phyloP scores from a whole-genome alignment of 1,284 basidiomycete genomes.

The Anthracocystis walkeri region DNA sequence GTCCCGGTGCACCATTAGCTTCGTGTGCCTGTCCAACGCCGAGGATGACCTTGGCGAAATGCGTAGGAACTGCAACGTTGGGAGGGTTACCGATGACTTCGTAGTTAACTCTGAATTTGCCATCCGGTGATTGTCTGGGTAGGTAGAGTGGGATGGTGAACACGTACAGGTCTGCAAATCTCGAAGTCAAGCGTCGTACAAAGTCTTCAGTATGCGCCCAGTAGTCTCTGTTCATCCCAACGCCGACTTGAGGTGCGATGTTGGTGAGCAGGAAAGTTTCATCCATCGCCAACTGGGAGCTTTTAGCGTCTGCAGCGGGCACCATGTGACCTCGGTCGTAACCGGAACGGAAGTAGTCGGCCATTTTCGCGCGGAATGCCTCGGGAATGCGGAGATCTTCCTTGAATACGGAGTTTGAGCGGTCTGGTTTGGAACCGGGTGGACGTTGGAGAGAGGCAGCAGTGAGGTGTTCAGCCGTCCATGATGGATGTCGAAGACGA shows the following conservation, averaged over 20 bases:
- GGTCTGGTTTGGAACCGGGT: conserved; percentile 71
- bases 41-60: conserved; percentile 96
- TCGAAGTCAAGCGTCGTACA: conserved; percentile 85
- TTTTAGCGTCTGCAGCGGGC: conserved; percentile 96
- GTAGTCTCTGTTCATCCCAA: conserved; percentile 97
- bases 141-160: conserved; percentile 99
- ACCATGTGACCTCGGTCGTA: conserved; percentile 95
- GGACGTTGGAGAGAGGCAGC: conserved; percentile 73
- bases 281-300: conserved; percentile 91
- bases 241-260: conserved; percentile 97
- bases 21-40: conserved; percentile 69
- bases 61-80: conserved; percentile 91
- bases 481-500: conserved; percentile 87
- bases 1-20: conserved; percentile 9
- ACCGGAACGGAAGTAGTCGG: conserved; percentile 84
- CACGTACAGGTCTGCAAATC: conserved; percentile 92
- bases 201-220: conserved; percentile 79
- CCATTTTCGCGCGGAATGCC: conserved; percentile 83
- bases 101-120: conserved; percentile 92
- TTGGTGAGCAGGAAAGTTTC: conserved; percentile 96
- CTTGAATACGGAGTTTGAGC: conserved; percentile 77
- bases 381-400: conserved; percentile 85
- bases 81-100: conserved; percentile 89
- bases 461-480: conserved; percentile 94
- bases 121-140: conserved; percentile 83